Conservation (phyloP, 148 eudicot genomes). For the Fagopyrum tataricum region DNA sequence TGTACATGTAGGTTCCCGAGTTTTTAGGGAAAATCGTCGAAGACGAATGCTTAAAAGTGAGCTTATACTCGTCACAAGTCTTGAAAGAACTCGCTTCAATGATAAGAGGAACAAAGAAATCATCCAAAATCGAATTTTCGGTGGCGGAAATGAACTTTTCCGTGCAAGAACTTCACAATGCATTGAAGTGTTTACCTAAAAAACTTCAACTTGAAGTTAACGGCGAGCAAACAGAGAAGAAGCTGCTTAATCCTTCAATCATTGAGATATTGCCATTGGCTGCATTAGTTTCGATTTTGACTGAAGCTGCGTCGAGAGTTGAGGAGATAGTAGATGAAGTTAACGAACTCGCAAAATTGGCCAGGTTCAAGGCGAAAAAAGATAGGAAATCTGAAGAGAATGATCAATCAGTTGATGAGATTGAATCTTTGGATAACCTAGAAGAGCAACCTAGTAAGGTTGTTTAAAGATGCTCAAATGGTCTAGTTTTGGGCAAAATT, state of each 20-base stretch:
- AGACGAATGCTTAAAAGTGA: constrained; percentile 40
- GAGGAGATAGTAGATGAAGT: constrained; percentile 50
- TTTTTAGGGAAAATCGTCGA: constrained; percentile 40
- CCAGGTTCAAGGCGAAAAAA: constrained; percentile 38
- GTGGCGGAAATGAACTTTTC: constrained; percentile 51
- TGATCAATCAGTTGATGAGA: neutral
- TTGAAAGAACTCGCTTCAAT: constrained; percentile 45
- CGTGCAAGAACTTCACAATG: constrained; percentile 58
- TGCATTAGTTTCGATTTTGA: constrained; percentile 51
- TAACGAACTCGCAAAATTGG: constrained; percentile 44
- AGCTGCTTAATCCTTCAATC: constrained; percentile 19
- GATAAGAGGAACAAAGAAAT: constrained; percentile 47
- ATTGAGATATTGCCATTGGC: constrained; percentile 63
- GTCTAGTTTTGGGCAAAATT: neutral
- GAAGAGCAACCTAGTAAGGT: neutral
- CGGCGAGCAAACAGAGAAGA: constrained; percentile 14
- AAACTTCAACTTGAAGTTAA: constrained; percentile 15
- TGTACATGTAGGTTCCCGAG: constrained; percentile 46
- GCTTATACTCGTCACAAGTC: constrained; percentile 45
- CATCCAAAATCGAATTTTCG: constrained; percentile 36
- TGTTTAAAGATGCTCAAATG: neutral
- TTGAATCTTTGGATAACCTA: neutral
- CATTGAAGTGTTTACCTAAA: constrained; percentile 39
- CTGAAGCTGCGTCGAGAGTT: constrained; percentile 55
- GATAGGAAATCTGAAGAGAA: constrained; percentile 21